phyloP scores from a whole-genome alignment of 106 monocot genomes.

The Apostasia shenzhenica region DNA sequence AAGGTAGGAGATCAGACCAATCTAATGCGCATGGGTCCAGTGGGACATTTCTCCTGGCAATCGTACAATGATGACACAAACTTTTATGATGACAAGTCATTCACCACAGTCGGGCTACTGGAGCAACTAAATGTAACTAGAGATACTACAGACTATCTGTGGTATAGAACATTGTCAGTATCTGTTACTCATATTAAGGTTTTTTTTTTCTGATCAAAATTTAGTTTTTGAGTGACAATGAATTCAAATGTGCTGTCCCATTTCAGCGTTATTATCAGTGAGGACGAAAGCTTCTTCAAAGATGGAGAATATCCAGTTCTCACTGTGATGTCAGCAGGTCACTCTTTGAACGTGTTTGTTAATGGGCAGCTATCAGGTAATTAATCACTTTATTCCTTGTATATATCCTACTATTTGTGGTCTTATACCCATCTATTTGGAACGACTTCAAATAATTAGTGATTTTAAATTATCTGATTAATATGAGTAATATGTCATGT shows the following conservation, averaged over 20 bases:
- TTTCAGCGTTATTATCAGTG: constrained; percentile 45
- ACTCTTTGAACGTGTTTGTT: constrained; percentile 61
- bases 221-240: too few relatives aligned
- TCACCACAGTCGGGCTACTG: constrained; percentile 60
- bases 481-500: too few relatives aligned
- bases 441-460: too few relatives aligned
- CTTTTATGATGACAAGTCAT: constrained; percentile 45
- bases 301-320: constrained; percentile 46
- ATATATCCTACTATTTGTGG: too few relatives aligned
- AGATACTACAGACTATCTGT: constrained; percentile 89
- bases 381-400: background rate
- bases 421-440: too few relatives aligned
- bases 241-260: background rate
- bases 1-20: constrained; percentile 69
- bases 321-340: constrained; percentile 72
- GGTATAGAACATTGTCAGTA: constrained; percentile 96
- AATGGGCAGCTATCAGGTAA: constrained; percentile 55
- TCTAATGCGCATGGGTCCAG: constrained; percentile 52
- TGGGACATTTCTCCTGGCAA: constrained; percentile 64
- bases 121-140: constrained; percentile 88
- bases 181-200: background rate
- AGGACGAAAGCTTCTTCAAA: constrained; percentile 48
- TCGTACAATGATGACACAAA: constrained; percentile 57
- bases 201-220: background rate
- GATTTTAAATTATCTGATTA: too few relatives aligned